phyloP scores from a whole-genome alignment of 1,284 basidiomycete species.

The Ustilago curta region DNA sequence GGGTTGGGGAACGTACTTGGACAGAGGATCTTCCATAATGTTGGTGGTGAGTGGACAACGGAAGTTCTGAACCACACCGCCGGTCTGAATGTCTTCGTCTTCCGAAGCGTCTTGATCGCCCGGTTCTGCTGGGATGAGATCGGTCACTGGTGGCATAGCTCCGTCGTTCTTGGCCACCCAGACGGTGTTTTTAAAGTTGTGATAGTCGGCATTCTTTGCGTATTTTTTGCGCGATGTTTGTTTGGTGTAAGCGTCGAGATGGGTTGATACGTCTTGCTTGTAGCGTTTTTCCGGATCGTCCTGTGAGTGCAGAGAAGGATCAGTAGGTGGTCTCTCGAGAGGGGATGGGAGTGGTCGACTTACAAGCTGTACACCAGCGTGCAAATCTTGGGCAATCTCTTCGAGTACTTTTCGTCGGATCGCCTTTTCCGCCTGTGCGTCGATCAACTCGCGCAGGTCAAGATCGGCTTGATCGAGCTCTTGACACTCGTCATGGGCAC shows the following conservation, averaged over 20 bases:
- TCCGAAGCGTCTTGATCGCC: slow-evolving; percentile 12
- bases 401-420: slow-evolving; percentile 37
- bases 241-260: slow-evolving; percentile 33
- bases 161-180: slow-evolving; percentile 56
- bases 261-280: slow-evolving; percentile 18
- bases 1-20: slow-evolving; percentile 28
- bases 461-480: slow-evolving; percentile 45
- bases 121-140: slow-evolving; percentile 47
- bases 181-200: slow-evolving; percentile 51
- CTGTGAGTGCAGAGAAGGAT: neutral
- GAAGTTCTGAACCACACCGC: slow-evolving; percentile 53
- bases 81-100: slow-evolving; percentile 52
- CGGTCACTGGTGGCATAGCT: slow-evolving; percentile 58
- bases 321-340: too few species aligned
- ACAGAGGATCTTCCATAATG: slow-evolving; percentile 56
- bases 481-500: slow-evolving; percentile 13
- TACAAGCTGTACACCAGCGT: slow-evolving; percentile 19
- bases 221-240: slow-evolving; percentile 58
- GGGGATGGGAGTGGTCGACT: neutral
- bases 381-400: slow-evolving; percentile 38
- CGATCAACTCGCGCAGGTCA: slow-evolving; percentile 53
- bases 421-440: slow-evolving; percentile 48
- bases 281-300: slow-evolving; percentile 31
- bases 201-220: slow-evolving; percentile 42
- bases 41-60: slow-evolving; percentile 57